phyloP scores from a whole-genome alignment of 441 rosid genomes.

The Mallotus repandus region DNA sequence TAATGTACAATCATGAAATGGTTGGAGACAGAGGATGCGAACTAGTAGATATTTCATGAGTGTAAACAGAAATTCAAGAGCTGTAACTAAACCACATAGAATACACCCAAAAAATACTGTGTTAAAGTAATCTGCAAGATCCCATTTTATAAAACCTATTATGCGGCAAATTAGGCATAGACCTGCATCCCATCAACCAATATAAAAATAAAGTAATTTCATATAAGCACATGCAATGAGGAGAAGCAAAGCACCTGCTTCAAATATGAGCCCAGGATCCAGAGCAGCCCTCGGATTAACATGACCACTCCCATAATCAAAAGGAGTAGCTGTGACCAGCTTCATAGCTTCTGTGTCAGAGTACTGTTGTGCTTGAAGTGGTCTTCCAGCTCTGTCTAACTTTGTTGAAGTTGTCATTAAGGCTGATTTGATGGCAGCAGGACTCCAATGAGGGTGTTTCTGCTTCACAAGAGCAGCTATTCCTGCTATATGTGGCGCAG shows the following conservation, averaged over 20 bases:
- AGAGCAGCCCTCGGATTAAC: slow-evolving; percentile 92
- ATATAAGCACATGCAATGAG: neutral
- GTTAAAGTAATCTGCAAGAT: slow-evolving; percentile 1
- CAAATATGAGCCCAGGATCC: slow-evolving; percentile 93
- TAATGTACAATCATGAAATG: neutral
- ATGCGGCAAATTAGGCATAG: neutral
- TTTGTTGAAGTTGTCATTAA: slow-evolving; percentile 86
- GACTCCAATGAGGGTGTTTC: slow-evolving; percentile 93
- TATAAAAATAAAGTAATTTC: neutral
- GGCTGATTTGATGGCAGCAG: slow-evolving; percentile 95
- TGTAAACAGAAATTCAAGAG: too few species aligned
- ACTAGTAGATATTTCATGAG: too few species aligned
- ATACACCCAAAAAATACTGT: neutral
- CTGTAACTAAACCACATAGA: neutral
- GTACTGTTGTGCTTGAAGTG: slow-evolving; percentile 87
- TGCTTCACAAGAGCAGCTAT: slow-evolving; percentile 98
- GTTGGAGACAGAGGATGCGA: too few species aligned
- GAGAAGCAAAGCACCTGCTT: slow-evolving; percentile 58
- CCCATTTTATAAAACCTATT: neutral
- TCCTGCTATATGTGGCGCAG: slow-evolving; percentile 98
- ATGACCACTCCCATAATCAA: slow-evolving; percentile 97
- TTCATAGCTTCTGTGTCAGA: slow-evolving; percentile 77
- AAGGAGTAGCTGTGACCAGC: slow-evolving; percentile 82
- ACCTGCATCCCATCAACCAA: slow-evolving; percentile 5
- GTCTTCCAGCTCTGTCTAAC: slow-evolving; percentile 84